Evolutionary conservation across 2,329 filamentous ascomycete species (phyloP).

Genomic region (Karstenula rhodostoma): DNA sequence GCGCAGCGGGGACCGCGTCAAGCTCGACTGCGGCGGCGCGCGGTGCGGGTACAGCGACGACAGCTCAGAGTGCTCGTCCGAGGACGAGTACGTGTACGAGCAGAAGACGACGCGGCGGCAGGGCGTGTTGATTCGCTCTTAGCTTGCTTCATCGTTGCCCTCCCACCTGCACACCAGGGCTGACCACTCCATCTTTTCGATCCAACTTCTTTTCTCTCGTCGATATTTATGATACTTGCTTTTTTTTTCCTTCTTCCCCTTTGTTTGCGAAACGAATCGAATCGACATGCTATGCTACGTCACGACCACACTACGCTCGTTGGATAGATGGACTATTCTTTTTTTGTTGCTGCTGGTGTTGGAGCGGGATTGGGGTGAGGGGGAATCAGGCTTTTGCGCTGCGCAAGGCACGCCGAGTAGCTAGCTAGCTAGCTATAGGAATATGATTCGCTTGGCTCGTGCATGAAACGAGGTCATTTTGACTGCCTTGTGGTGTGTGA

Average conservation of each 20-base stretch:
- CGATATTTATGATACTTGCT: constrained; percentile 22
- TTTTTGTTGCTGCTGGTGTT: constrained; percentile 18
- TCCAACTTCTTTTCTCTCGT: constrained; percentile 23
- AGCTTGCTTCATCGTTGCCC: constrained; percentile 23
- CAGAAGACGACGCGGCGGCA: constrained; percentile 58
- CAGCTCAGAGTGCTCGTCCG: constrained; percentile 73
- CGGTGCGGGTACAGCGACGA: constrained; percentile 85
- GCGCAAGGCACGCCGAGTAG: constrained; percentile 9
- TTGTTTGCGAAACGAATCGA: no score
- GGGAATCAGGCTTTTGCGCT: constrained; percentile 4
- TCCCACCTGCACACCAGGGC: background rate
- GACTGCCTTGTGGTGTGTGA: background rate
- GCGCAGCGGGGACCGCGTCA: constrained; percentile 88
- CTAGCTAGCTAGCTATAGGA: constrained; percentile 29
- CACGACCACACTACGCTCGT: constrained; percentile 20
- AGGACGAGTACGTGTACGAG: constrained; percentile 66
- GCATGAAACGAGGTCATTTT: constrained; percentile 15
- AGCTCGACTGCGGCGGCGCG: constrained; percentile 91
- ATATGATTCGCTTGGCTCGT: constrained; percentile 37
- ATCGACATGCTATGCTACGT: background rate
- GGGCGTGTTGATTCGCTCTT: constrained; percentile 54
- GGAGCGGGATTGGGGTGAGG: constrained; percentile 3
- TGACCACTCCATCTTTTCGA: constrained; percentile 1
- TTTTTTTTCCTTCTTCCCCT: constrained; percentile 12
- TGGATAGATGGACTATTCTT: constrained; percentile 21